Base-by-base conservation (phyloP, 805 yeast genomes). In the Phaffomyces antillensis region DNA sequence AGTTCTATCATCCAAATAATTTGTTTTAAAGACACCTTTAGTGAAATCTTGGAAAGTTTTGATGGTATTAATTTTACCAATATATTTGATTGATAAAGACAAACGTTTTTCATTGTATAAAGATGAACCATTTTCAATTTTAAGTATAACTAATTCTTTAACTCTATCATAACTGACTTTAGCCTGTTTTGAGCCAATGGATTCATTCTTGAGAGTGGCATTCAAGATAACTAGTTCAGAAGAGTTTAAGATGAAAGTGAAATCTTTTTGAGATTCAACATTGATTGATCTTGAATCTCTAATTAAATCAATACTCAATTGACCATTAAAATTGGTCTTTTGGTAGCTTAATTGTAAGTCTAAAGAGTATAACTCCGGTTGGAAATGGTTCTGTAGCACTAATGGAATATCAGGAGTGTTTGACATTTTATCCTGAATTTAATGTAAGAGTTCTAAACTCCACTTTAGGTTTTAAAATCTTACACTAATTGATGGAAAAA, bases 11-110 rank as follows among this genome's bases (percentile, higher is more conserved):
- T 77, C 78, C 45, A 72, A 68, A 56, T 79, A 81, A 55, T 79
- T 80, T 2, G 88, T 79, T 54, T 79, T 80, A 68, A 81, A 85
- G 2, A 85, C 59, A 32, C 93, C 93, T 40, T 62, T 66, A 0
- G 90, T 83, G 39, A 55, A 57, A 51, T 83, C 88, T 32, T 67
- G 63, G 53, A 65, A 76, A 0, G 85, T 55, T 48, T 54, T 54
- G 34, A 41, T 51, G 24, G 52, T 40, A 42, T 51, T 47, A 42
- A 54, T 44, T 42, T 51, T 52, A 7, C 56, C 58, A 11, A 55
- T 44, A 43, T 48, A 52, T 28, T 32, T 44, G 41, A 52, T 44
- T 31, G 43, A 30, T 16, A 53, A 39, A 13, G 45, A 18, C 32
- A 52, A 15, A 3, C 18, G 12, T 15, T 40, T 34, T 24, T 46